A percentile compares a stretch with the other conserved stretches of the same genome.
phyloP scores from a whole-genome alignment of 495 filamentous ascomycete genomes.

The Neurospora pannonica region DNA sequence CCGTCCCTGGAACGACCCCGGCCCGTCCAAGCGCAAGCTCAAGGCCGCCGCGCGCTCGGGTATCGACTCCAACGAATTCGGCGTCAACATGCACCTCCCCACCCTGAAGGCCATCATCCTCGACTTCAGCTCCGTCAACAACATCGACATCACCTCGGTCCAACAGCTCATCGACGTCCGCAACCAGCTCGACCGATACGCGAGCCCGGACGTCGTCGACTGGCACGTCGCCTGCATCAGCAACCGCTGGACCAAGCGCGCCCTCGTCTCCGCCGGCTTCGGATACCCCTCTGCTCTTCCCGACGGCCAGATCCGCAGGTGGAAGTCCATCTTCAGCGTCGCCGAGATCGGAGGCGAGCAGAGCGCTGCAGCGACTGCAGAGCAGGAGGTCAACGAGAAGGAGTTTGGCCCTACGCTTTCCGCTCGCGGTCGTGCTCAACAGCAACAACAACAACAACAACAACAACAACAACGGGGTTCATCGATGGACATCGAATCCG shows the following conservation, averaged over 20 bases:
- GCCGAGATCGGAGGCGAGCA: constrained; percentile 71
- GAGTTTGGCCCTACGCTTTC: constrained; percentile 21
- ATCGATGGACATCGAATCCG: background rate
- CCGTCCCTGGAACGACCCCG: too few relatives aligned
- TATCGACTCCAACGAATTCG: constrained; percentile 23
- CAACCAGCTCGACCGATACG: constrained; percentile 90
- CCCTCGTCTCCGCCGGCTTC: constrained; percentile 84
- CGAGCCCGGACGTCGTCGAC: constrained; percentile 74
- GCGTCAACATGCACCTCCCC: constrained; percentile 47
- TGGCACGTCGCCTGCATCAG: constrained; percentile 95
- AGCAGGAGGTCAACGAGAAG: constrained; percentile 50
- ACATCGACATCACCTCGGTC: constrained; percentile 88
- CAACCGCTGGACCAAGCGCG: constrained; percentile 97
- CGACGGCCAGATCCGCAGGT: constrained; percentile 49
- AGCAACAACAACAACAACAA: background rate
- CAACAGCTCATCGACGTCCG: constrained; percentile 96
- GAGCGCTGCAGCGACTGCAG: constrained; percentile 51
- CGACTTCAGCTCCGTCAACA: constrained; percentile 92
- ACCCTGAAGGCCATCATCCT: constrained; percentile 88
- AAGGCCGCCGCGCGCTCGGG: constrained; percentile 27
- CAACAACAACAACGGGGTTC: background rate
- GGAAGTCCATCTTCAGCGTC: constrained; percentile 95
- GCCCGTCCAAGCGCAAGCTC: constrained; percentile 43
- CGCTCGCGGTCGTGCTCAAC: background rate
- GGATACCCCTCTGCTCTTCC: constrained; percentile 60